Evolutionary conservation across 352 stramenopile genomes (phyloP), one percentile per base, ranked within the genome.

Genomic region (Phytopythium sindhum): DNA sequence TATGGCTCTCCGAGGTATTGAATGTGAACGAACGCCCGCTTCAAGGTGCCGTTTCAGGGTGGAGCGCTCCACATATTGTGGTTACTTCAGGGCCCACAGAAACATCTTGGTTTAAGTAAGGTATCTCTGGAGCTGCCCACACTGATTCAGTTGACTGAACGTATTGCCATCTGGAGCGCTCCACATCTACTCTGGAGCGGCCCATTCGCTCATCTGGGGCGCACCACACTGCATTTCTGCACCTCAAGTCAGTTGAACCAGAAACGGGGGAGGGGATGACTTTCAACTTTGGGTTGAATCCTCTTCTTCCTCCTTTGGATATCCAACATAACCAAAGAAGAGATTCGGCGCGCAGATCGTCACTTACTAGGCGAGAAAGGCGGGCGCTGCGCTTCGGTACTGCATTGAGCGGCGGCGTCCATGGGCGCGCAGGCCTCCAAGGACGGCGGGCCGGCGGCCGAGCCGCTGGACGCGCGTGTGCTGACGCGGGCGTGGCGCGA

Each of bases 401-500:
- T 37, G 50, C 7, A 48, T 11, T 29, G 29, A n/a, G n/a, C n/a
- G n/a, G n/a, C n/a, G n/a, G n/a, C n/a, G n/a, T n/a, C 29, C 23
- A 77, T 75, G 71, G 71, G 71, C 48, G 53, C 65, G 60, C 70
- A 70, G 55, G 42, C 58, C 53, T 77, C 70, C 33, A 65, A 58
- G 45, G 63, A 63, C 63, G 44, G 44, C 44, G 54, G 33, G 14
- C 6, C 24, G 33, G 15, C 21, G 10, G 45, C 44, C 19, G 59
- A 41, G 28, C 45, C 41, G 33, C 67, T 68, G 29, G 62, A 72
- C n/a, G 61, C 70, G 33, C 50, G 29, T 11, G 42, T 70, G n/a
- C 48, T 56, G 31, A 57, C 67, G 54, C 77, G 66, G 17, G 68
- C 69, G 15, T 87, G 78, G 78, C 75, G 72, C 28, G 77, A 85